These are phyloP conservation scores for Aspergillus nidulans DNA, from an alignment of 495 filamentous ascomycete genomes.

Conservation along the genomic window DNA sequence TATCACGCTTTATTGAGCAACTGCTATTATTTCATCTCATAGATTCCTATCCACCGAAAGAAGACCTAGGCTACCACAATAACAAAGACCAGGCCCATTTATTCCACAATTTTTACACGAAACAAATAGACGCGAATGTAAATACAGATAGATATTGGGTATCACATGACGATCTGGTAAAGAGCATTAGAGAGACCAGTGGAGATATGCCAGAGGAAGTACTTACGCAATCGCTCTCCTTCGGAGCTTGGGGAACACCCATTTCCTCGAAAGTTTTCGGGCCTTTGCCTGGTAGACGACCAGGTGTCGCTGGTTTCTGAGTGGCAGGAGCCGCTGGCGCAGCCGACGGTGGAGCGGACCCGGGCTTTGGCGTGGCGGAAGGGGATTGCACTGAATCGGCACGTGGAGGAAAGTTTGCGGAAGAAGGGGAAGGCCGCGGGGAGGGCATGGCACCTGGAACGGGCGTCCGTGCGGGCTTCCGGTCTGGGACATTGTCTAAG, in stretches of 20 bases:
- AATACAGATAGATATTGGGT: slow-evolving; percentile 26
- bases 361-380: slow-evolving; percentile 30
- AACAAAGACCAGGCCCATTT: background rate
- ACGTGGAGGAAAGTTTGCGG: slow-evolving; percentile 33
- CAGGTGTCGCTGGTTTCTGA: slow-evolving; percentile 31
- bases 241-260: slow-evolving; percentile 78
- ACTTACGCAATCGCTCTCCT: slow-evolving; percentile 88
- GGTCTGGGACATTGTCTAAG: slow-evolving; percentile 33
- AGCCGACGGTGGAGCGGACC: slow-evolving; percentile 9
- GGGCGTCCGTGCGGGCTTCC: slow-evolving; percentile 32
- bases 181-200: slow-evolving; percentile 23
- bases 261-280: slow-evolving; percentile 98
- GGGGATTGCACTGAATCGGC: slow-evolving; percentile 30
- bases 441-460: slow-evolving; percentile 29
- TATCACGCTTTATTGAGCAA: background rate
- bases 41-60: background rate
- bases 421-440: slow-evolving; percentile 29
- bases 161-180: slow-evolving; percentile 62
- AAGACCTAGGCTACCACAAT: background rate
- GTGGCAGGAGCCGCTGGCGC: slow-evolving; percentile 17
- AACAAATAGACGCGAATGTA: slow-evolving; percentile 5
- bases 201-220: background rate
- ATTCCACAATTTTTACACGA: slow-evolving; percentile 12
- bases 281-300: slow-evolving; percentile 64
- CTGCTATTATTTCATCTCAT: slow-evolving; percentile 1